These are phyloP conservation scores for Eucalyptus regnans DNA, from an alignment of 345 rosid species.

Conservation along the genomic window DNA sequence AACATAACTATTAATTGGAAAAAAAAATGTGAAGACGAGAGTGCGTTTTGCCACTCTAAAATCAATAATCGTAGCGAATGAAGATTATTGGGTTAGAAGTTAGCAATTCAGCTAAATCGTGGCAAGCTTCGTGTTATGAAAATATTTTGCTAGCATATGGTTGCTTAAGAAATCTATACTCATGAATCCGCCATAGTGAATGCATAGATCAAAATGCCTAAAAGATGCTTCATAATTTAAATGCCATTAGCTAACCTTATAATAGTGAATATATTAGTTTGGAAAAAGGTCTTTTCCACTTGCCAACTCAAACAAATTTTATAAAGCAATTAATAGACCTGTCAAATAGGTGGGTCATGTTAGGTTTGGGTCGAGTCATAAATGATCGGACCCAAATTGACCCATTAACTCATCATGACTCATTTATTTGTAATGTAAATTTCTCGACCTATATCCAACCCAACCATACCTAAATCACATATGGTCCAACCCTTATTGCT, in stretches of 20 bases:
- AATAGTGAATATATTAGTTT: background rate
- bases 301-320: too few species aligned
- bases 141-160: background rate
- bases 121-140: background rate
- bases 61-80: too few species aligned
- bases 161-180: too few species aligned
- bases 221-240: background rate
- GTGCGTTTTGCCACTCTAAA: background rate
- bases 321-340: too few species aligned
- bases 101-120: too few species aligned
- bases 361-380: background rate
- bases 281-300: background rate
- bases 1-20: background rate
- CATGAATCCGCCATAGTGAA: too few species aligned
- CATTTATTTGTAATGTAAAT: too few species aligned
- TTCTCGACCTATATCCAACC: too few species aligned
- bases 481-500: too few species aligned
- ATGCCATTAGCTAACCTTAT: background rate
- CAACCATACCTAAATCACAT: too few species aligned
- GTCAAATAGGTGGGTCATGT: fast-evolving
- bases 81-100: background rate
- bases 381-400: background rate
- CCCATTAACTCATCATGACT: too few species aligned
- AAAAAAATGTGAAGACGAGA: background rate
- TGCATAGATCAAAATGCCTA: too few species aligned